Conservation (phyloP, 768 basidiomycete species). For the Sarcomyxa edulis region DNA sequence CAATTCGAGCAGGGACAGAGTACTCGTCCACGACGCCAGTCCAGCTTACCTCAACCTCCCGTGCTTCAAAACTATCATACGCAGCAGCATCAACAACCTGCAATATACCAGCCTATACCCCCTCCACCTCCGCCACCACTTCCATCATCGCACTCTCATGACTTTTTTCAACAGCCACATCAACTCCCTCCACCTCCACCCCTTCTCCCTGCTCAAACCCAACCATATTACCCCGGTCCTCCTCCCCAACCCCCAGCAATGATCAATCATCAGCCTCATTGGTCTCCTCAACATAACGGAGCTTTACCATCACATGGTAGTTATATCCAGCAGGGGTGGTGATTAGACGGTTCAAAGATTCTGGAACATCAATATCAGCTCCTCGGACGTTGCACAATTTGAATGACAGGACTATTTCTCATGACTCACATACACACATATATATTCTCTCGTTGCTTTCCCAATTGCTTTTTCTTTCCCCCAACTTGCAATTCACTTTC, state of each 20-base stretch:
- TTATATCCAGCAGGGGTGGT: slow-evolving; percentile 25
- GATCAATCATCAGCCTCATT: slow-evolving; percentile 29
- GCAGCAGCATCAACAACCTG: slow-evolving; percentile 8
- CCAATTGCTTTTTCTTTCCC: neutral
- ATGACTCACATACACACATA: too few relatives aligned
- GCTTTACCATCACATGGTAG: slow-evolving; percentile 13
- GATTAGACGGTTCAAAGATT: slow-evolving; percentile 5
- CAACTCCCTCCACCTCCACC: slow-evolving; percentile 21
- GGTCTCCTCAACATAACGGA: slow-evolving; percentile 19
- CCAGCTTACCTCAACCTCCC: slow-evolving; percentile 6
- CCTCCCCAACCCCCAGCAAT: slow-evolving; percentile 35
- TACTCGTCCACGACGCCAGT: too few relatives aligned
- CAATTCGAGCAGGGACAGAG: too few relatives aligned
- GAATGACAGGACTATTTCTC: neutral
- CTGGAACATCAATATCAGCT: neutral
- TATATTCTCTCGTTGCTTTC: too few relatives aligned
- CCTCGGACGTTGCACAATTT: neutral
- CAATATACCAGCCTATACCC: slow-evolving; percentile 22
- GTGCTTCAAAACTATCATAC: slow-evolving; percentile 4
- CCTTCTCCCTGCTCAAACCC: slow-evolving; percentile 15
- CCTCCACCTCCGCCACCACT: slow-evolving; percentile 26
- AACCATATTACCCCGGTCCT: slow-evolving; percentile 31
- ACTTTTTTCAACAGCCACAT: slow-evolving; percentile 18
- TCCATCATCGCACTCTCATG: slow-evolving; percentile 29
- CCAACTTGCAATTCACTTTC: neutral